phyloP scores from a whole-genome alignment of 2,329 filamentous ascomycete genomes.

The Chrysoporthe deuterocubensis region DNA sequence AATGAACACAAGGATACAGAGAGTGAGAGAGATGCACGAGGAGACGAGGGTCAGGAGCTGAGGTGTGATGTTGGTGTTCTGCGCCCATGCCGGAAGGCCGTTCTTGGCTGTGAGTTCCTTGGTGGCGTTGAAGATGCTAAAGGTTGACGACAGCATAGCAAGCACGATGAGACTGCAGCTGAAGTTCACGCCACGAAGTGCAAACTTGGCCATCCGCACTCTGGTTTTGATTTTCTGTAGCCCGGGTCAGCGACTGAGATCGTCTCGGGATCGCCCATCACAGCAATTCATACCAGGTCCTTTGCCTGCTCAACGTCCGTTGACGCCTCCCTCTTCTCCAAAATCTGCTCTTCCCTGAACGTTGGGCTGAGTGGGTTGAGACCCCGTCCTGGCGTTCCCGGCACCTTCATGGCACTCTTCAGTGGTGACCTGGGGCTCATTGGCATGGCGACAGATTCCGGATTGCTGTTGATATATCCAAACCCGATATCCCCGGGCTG shows the following conservation, averaged over 20 bases:
- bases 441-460: constrained; percentile 63
- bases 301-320: constrained; percentile 87
- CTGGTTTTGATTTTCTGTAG: constrained; percentile 86
- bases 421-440: constrained; percentile 77
- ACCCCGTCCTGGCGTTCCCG: constrained; percentile 76
- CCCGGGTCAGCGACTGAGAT: constrained; percentile 34
- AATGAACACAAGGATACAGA: constrained; percentile 80
- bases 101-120: constrained; percentile 74
- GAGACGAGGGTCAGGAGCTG: constrained; percentile 83
- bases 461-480: constrained; percentile 76
- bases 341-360: constrained; percentile 81
- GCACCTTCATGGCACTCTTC: constrained; percentile 88
- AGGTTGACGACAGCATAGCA: constrained; percentile 84
- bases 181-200: constrained; percentile 95
- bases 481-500: constrained; percentile 90
- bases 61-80: constrained; percentile 81
- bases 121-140: constrained; percentile 91
- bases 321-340: constrained; percentile 81
- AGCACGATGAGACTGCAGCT: constrained; percentile 95
- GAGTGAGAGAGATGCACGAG: constrained; percentile 76
- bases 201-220: constrained; percentile 90
- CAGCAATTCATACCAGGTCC: constrained; percentile 72
- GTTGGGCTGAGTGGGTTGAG: constrained; percentile 88
- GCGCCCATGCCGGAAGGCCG: constrained; percentile 83
- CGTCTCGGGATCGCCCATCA: background rate